phyloP scores from a whole-genome alignment of 495 filamentous ascomycete species.

The Talaromyces ruber region DNA sequence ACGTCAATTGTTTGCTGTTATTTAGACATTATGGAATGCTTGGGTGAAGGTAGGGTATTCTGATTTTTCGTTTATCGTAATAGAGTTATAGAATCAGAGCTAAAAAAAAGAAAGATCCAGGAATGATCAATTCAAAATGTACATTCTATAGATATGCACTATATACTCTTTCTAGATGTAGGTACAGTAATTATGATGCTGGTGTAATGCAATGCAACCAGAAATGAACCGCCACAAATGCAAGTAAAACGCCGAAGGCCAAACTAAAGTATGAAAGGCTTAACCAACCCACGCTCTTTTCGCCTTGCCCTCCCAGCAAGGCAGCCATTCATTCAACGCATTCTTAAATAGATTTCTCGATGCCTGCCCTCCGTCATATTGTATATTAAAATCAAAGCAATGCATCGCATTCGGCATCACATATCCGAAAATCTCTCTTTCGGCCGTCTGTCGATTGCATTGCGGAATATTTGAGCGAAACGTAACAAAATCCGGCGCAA shows the following conservation, averaged over 20 bases:
- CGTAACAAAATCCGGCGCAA: constrained; percentile 26
- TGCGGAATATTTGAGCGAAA: constrained; percentile 34
- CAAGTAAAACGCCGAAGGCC: background rate
- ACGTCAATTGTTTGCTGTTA: constrained; percentile 11
- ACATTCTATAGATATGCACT: background rate
- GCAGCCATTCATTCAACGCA: constrained; percentile 41
- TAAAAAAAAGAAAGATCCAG: background rate
- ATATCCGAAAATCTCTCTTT: constrained; percentile 41
- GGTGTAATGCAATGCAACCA: background rate
- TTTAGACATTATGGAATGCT: constrained; percentile 8
- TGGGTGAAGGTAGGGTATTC: background rate
- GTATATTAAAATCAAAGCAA: constrained; percentile 40
- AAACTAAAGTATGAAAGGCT: background rate
- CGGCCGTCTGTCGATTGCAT: constrained; percentile 31
- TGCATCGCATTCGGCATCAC: constrained; percentile 39
- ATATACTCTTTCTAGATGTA: background rate
- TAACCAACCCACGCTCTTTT: constrained; percentile 1
- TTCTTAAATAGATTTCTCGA: constrained; percentile 27
- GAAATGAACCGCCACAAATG: background rate
- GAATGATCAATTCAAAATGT: background rate
- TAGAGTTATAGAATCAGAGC: background rate
- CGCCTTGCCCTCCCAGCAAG: constrained; percentile 24
- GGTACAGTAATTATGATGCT: background rate
- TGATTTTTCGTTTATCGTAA: background rate
- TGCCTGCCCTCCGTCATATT: constrained; percentile 17